A percentile compares a stretch with the other conserved stretches of the same genome.
Evolutionary conservation across 1,284 basidiomycete genomes (phyloP).

Genomic region (Xerocomus minutiporus): DNA sequence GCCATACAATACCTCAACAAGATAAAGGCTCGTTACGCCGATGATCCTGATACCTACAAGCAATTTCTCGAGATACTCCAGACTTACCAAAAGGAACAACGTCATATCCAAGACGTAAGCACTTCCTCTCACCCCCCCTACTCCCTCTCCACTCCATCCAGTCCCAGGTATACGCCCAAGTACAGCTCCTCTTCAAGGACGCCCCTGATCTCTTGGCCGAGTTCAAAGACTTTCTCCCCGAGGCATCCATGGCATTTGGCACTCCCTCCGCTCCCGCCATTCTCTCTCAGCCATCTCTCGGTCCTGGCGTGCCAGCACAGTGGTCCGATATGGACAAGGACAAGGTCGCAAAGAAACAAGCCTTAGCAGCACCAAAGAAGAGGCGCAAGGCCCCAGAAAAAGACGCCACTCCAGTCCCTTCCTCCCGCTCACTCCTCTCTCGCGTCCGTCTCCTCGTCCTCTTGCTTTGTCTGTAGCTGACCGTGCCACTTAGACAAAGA

Average conservation of each 20-base stretch:
- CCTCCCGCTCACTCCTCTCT: constrained; percentile 41
- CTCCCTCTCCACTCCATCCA: constrained; percentile 25
- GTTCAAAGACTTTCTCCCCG: constrained; percentile 96
- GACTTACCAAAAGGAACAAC: constrained; percentile 94
- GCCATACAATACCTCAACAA: constrained; percentile 98
- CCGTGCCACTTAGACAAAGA: constrained; percentile 44
- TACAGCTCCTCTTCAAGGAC: constrained; percentile 88
- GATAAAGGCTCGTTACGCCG: constrained; percentile 93
- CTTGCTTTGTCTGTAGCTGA: constrained; percentile 7
- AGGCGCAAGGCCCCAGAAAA: constrained; percentile 47
- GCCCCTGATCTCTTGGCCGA: constrained; percentile 91
- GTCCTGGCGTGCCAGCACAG: constrained; percentile 29
- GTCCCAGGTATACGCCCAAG: constrained; percentile 87
- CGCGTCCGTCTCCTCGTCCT: constrained; percentile 29
- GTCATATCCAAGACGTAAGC: constrained; percentile 82
- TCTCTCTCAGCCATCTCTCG: constrained; percentile 41
- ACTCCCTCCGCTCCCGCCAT: constrained; percentile 38
- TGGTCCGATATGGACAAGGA: constrained; percentile 45
- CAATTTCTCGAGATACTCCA: constrained; percentile 97
- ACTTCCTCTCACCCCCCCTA: background rate
- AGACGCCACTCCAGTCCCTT: constrained; percentile 51
- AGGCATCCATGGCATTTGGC: constrained; percentile 43
- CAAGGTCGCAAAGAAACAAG: constrained; percentile 43
- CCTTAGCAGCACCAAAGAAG: constrained; percentile 45
- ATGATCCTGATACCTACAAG: constrained; percentile 95